A percentile compares a stretch with the other conserved stretches of the same genome.
These are phyloP conservation scores for Fusarium sulawesiense DNA, from an alignment of 2,329 filamentous ascomycete species.

Conservation along the genomic window DNA sequence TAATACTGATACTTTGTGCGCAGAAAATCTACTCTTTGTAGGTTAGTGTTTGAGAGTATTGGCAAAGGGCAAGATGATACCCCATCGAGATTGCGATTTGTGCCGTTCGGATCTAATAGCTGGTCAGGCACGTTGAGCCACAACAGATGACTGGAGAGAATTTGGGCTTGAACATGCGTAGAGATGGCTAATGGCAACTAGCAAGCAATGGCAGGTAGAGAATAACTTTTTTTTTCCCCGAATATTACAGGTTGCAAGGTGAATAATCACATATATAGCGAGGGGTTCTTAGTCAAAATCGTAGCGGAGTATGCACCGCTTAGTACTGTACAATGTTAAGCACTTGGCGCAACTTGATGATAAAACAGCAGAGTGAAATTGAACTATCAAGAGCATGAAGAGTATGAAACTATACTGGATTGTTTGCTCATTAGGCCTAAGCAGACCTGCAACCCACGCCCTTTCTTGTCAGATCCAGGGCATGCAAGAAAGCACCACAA, in stretches of 20 bases:
- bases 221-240: not conserved
- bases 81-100: constrained; percentile 5
- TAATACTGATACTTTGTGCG: not conserved
- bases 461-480: constrained; percentile 1
- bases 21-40: constrained; percentile 2
- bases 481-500: constrained; percentile 4
- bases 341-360: not conserved
- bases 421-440: constrained; percentile 1
- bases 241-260: not conserved
- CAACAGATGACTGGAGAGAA: not conserved
- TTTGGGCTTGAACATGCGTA: not conserved
- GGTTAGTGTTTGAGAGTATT: constrained; percentile 11
- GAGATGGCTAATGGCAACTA: not conserved
- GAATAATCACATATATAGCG: not conserved
- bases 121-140: not conserved
- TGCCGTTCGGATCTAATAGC: not conserved
- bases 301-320: not conserved
- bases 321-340: not conserved
- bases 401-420: constrained; percentile 30
- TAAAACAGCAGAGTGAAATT: constrained; percentile 31
- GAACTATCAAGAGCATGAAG: constrained; percentile 31
- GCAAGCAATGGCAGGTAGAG: not conserved
- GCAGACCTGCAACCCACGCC: constrained; percentile 9
- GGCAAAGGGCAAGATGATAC: constrained; percentile 34
- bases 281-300: not conserved